Evolutionary conservation across 78 protist genomes (phyloP).

Genomic region (Dictyostelium firmibasis): DNA sequence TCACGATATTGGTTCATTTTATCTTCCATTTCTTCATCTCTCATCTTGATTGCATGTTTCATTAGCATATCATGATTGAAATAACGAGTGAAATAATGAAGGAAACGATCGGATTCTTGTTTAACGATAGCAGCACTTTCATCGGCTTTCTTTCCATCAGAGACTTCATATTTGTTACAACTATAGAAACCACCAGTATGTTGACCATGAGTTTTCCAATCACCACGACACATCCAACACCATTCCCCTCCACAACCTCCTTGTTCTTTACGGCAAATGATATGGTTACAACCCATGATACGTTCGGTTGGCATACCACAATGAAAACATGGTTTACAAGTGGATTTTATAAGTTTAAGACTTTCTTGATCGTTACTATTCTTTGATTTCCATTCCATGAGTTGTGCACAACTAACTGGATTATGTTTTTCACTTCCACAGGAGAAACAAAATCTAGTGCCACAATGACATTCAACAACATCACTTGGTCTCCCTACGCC

Average conservation of each 20-base stretch:
- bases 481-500: constrained; percentile 71
- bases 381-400: constrained; percentile 75
- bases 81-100: constrained; percentile 83
- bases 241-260: constrained; percentile 84
- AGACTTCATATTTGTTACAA: constrained; percentile 82
- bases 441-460: constrained; percentile 75
- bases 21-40: constrained; percentile 61
- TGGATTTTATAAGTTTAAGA: constrained; percentile 67
- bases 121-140: constrained; percentile 21
- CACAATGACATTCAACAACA: constrained; percentile 82
- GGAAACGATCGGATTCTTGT: constrained; percentile 79
- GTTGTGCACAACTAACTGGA: constrained; percentile 80
- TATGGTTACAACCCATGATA: constrained; percentile 82
- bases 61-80: constrained; percentile 79
- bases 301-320: constrained; percentile 85
- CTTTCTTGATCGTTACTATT: constrained; percentile 75
- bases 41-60: constrained; percentile 55
- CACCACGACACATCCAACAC: constrained; percentile 89
- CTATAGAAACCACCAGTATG: constrained; percentile 86
- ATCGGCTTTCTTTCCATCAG: constrained; percentile 74
- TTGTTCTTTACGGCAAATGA: constrained; percentile 79
- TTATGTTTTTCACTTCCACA: constrained; percentile 82
- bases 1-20: constrained; percentile 50
- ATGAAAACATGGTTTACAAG: constrained; percentile 77
- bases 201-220: constrained; percentile 84